Evolutionary conservation across 306 rosid genomes (phyloP), one percentile per base, ranked within the genome.

Genomic region (Erythrophleum fordii): DNA sequence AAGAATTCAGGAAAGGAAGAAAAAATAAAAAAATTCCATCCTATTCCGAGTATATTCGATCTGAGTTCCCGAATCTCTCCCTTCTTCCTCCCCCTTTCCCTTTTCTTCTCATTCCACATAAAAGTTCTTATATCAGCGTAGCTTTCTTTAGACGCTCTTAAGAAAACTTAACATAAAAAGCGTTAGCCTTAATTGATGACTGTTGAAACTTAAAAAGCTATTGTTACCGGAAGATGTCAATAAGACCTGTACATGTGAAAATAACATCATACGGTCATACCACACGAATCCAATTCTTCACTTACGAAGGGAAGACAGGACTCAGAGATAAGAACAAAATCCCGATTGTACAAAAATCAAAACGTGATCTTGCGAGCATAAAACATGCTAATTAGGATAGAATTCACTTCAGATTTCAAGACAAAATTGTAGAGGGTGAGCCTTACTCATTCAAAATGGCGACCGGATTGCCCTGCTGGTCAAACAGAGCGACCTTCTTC

Each of bases 391-490:
- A 25, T 37, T 49, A 64, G 71, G 61, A 9, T 31, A 0, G 49
- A 39, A 77, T 28, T 6, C 64, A 78, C n/a, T 17, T 35, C 20
- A 35, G 42, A 44, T 73, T 9, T 13, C 48, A 70, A 75, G 20
- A 65, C 3, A 70, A 20, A 34, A 35, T 5, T 39, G 18, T 6
- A 55, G 25, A 29, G 37, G 26, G 11, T 17, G 8, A n/a, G 77
- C 52, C 90, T 84, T 85, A 96, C 99, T 93, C 92, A 20, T 93
- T 92, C 4, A 96, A 83, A 89, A 92, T 92, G 55, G 99, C 98
- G 6, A 96, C 86, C 11, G 94, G 92, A 64, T 87, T 80, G 14
- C 91, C 84, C 49, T 76, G 76, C 3, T 88, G 81, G 67, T 96
- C 97, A 62, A 93, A 82, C 35, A 96, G 97, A 9, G 99, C 97